Evolutionary conservation across 257 asterid genomes (phyloP), one percentile per base, ranked within the genome.

Genomic region (Sherardia arvensis): DNA sequence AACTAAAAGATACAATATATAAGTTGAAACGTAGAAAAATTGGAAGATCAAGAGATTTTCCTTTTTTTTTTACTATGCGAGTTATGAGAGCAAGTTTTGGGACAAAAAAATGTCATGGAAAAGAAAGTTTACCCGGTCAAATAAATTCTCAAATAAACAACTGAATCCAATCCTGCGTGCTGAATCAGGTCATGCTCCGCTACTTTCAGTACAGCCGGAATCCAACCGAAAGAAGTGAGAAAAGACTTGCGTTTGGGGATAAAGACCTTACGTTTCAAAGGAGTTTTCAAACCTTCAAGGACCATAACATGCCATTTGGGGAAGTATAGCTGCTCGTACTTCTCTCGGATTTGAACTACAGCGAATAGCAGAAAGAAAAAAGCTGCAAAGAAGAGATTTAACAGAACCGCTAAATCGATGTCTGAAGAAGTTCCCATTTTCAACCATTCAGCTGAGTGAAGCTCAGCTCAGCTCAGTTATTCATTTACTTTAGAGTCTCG

Each of bases 141-240:
- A 80, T 91, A 91, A 73, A 86, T 88, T 67, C 98, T 81, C 77
- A 91, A 74, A 65, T 91, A 91, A 71, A 82, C 93, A 20, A 84
- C 97, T 27, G 97, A 91, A 70, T 91, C 98, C 75, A 91, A 76
- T 56, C 98, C 98, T 22, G 98, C 97, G 34, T 91, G 98, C 62
- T 84, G 86, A 61, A 91, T 91, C 40, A 91, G 88, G 83, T 86
- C 95, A 0, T 86, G 74, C 80, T 91, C 97, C 9, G 98, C 95
- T 95, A 88, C 89, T 81, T 69, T 80, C 74, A 91, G 56, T 30
- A 96, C 97, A 45, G 86, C 86, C 20, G 96, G 98, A 73, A 91
- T 86, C 98, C 98, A 78, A 71, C 86, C 86, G 63, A 91, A 94
- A 74, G 87, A 72, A 34, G 12, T 34, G 1, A 34, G 40, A 34